Base-by-base conservation (phyloP, 352 stramenopile species). In the Phytophthora crassamura region DNA sequence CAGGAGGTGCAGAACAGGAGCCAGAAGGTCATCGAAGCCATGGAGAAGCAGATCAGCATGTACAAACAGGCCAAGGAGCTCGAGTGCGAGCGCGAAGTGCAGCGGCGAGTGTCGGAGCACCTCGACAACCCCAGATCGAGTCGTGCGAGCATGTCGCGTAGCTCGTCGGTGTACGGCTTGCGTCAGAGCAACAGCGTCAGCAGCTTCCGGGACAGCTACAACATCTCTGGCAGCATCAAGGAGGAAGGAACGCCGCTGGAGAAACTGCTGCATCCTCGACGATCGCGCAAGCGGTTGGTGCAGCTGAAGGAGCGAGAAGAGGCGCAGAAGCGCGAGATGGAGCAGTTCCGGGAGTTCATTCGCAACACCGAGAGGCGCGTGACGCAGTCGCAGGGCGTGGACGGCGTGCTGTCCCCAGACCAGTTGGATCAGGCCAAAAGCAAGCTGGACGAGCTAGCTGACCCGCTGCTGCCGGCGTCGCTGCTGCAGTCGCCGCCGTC, bases 341-440 rank as follows among this genome's bases (percentile, higher is more conserved):
- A 95, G 64, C 84, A 95, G 58, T 95, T 95, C 60, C 83, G 84
- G n/a, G 83, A 90, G 64, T 93, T 93, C 53, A 90, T 95, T 48
- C 81, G 80, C 39, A 78, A 57, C 9, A 91, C 85, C 5, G 85
- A 94, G 51, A 76, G 74, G 59, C 67, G 64, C 20, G 56, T 75
- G 8, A 72, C 54, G 33, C 32, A 64, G 12, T 15, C 55, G 14
- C 54, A 72, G 25, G 49, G 53, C 5, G 57, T 70, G 43, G 46
- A 65, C 22, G 35, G 47, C 46, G 61, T 55, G 12, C 36, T 72
- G 69, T 68, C 59, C 8, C 32, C 59, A 1, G 54, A 33, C 14
- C 54, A 75, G 39, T n/a, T 71, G 28, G 58, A 76, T 30, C 72
- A 54, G 2, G 64, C 64, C 10, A 75, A 68, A 30, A 65, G 47